Evolutionary conservation across 2,329 filamentous ascomycete genomes (phyloP).

Genomic region (Penicillium sp.): DNA sequence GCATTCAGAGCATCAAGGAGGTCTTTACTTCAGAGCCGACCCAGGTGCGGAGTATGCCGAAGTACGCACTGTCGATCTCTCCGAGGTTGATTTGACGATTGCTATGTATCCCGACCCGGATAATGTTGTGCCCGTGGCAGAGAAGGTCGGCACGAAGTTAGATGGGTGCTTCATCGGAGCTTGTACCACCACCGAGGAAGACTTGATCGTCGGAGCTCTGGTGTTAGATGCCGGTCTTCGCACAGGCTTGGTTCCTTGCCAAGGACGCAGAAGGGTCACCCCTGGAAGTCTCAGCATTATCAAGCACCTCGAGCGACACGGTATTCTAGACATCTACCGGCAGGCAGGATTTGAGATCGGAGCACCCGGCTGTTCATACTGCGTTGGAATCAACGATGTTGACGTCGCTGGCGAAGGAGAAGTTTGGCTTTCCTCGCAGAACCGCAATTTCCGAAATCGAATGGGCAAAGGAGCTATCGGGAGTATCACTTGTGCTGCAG

Average conservation of each 20-base stretch:
- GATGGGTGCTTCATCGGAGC: constrained; percentile 50
- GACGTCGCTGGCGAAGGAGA: constrained; percentile 40
- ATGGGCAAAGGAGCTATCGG: constrained; percentile 12
- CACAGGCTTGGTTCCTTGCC: constrained; percentile 29
- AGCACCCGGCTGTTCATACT: constrained; percentile 46
- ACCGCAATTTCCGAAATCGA: constrained; percentile 46
- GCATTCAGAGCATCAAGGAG: background rate
- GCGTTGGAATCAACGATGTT: constrained; percentile 45
- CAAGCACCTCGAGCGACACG: constrained; percentile 35
- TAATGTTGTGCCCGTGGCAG: constrained; percentile 43
- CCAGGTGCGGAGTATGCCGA: constrained; percentile 39
- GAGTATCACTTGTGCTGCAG: constrained; percentile 44
- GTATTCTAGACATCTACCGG: constrained; percentile 40
- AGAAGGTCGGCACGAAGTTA: constrained; percentile 32
- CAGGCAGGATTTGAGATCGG: constrained; percentile 44
- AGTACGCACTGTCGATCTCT: constrained; percentile 39
- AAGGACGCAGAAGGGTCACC: constrained; percentile 41
- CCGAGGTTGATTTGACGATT: constrained; percentile 37
- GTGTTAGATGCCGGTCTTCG: constrained; percentile 42
- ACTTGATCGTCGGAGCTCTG: constrained; percentile 44
- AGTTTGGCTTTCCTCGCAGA: constrained; percentile 47
- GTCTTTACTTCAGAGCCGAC: constrained; percentile 41
- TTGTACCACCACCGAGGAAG: constrained; percentile 49
- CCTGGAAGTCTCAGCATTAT: constrained; percentile 44
- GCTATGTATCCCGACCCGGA: constrained; percentile 46